Base-by-base conservation (phyloP, 129 eudicot genomes). In the Lactuca sativa region DNA sequence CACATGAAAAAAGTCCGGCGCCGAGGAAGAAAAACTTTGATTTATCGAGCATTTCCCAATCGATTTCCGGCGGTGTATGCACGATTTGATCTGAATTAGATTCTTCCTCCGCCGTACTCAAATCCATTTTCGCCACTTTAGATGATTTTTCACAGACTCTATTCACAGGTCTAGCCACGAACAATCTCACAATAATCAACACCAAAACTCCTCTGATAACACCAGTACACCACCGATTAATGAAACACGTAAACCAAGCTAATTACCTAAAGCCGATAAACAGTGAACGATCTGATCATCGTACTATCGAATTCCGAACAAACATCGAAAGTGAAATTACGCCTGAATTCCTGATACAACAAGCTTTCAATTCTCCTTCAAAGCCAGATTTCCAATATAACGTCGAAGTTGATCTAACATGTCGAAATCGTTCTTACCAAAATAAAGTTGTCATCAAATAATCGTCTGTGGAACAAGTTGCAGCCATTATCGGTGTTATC, bases 31-130 rank as follows among this genome's bases (percentile, higher is more conserved):
- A 92, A 48, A 92, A 86, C 83, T 92, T 92, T 2, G 91, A 86
- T 67, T 92, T 92, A 63, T 92, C 91, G 48, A 92, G 80, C 97
- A 86, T 92, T 52, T 92, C 68, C 97, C 97, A 92, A 41, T 92
- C 88, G 60, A 92, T 84, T 60, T 92, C 97, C 5, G 89, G 87
- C n/a, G 96, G 96, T 44, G 83, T 43, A 65, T 81, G 88, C 33
- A 88, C 78, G 6, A 31, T 62, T 32, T 62, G 66, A 73, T 84
- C 91, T 13, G 78, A 59, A 5, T 74, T 55, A 8, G 91, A 67
- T 63, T 86, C 89, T 15, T 82, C 91, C 67, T 84, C 93, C 3
- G 80, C 82, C 17, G 81, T 62, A 17, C 86, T 73, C 67, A 80
- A 78, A 80, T 83, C 78, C 96, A 88, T 86, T 13, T 80, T 82